Percentiles rank a stretch among this genome's conserved stretches.
Evolutionary conservation across 495 filamentous ascomycete genomes (phyloP).

Genomic region (Friedmanniomyces simplex): DNA sequence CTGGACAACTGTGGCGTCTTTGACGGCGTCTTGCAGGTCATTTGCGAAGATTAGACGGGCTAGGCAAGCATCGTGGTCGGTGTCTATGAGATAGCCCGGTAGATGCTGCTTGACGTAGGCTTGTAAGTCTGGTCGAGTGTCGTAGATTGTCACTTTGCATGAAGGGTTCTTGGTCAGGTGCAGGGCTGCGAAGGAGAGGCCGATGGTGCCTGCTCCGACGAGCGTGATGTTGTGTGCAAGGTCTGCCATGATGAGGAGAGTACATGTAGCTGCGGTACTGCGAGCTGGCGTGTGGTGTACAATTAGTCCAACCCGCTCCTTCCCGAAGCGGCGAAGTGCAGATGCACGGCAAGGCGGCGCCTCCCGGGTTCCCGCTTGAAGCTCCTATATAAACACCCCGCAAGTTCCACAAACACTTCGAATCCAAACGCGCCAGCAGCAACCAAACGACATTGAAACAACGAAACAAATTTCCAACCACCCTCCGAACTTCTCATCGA

Average conservation of each 20-base stretch:
- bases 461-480: too few species aligned
- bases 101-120: conserved; percentile 35
- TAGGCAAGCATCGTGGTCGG: conserved; percentile 12
- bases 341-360: too few species aligned
- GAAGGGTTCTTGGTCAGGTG: conserved; percentile 38
- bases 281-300: too few species aligned
- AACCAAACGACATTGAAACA: too few species aligned
- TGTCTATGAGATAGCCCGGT: conserved; percentile 13
- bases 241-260: not conserved
- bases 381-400: too few species aligned
- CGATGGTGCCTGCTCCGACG: conserved; percentile 49
- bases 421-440: too few species aligned
- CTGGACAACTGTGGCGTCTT: conserved; percentile 42
- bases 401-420: too few species aligned
- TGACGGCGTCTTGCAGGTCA: conserved; percentile 35
- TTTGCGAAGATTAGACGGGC: conserved; percentile 29
- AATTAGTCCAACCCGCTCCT: too few species aligned
- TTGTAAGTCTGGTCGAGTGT: conserved; percentile 43
- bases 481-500: too few species aligned
- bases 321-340: too few species aligned
- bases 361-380: too few species aligned
- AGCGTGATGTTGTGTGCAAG: conserved; percentile 21
- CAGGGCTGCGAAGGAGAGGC: conserved; percentile 48
- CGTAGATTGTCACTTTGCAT: conserved; percentile 39
- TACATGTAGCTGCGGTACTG: too few species aligned